These are phyloP conservation scores for Dioszegia crocea DNA, from an alignment of 768 basidiomycete genomes.

Conservation along the genomic window DNA sequence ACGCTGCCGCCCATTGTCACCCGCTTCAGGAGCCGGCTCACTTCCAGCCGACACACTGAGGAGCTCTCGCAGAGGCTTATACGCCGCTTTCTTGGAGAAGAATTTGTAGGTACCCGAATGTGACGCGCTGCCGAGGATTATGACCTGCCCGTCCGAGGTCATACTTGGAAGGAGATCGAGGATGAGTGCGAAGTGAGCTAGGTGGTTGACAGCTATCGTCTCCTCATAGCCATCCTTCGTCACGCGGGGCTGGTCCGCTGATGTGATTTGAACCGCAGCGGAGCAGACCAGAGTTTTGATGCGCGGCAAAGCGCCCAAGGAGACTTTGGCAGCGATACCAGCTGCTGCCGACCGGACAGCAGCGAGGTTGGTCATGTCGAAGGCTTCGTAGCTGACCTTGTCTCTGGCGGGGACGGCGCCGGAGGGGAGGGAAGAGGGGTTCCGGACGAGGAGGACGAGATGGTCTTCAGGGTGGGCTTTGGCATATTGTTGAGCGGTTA, in stretches of 20 bases:
- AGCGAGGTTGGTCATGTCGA: not conserved
- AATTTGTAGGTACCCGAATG: not conserved
- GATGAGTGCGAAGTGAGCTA: slow-evolving; percentile 4
- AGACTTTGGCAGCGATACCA: not conserved
- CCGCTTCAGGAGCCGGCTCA: not conserved
- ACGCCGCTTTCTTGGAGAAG: not conserved
- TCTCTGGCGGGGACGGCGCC: not conserved
- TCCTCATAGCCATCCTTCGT: slow-evolving; percentile 8
- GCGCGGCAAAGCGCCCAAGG: not conserved
- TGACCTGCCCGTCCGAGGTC: not conserved
- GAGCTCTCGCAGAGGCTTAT: not conserved
- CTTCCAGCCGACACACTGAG: not conserved
- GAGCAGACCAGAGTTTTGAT: slow-evolving; percentile 6
- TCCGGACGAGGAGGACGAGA: slow-evolving; percentile 8
- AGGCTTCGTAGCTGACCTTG: not conserved
- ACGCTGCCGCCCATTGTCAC: not conserved
- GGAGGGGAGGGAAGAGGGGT: not conserved
- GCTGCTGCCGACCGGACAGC: not conserved
- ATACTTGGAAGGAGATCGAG: not conserved
- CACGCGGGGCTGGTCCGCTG: not conserved
- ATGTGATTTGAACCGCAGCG: slow-evolving; percentile 1
- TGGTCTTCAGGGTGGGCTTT: not conserved
- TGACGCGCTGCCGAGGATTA: slow-evolving; percentile 1
- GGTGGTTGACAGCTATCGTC: slow-evolving; percentile 9
- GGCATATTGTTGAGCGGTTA: not conserved